Base-by-base conservation (phyloP, 805 yeast genomes). In the Grigorovia humatica region DNA sequence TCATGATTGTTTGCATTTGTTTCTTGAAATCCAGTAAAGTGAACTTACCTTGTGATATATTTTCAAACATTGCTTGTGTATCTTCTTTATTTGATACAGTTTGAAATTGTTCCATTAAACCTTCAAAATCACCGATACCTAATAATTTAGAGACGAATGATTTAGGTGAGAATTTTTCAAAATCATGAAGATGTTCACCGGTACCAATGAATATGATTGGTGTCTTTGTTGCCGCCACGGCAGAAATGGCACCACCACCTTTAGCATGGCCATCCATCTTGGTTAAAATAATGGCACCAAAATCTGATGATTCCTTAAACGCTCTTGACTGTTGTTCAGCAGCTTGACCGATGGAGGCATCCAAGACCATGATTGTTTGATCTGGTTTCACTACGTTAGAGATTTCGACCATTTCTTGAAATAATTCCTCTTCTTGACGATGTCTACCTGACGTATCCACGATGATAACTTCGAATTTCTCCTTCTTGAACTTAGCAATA, bases 181-280 rank as follows among this genome's bases (percentile, higher is more conserved):
- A 77, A 66, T 91, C 98, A 51, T 85, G 86, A 41, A 90, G 85
- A 64, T 93, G 99, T 69, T 91, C 99, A 65, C 99, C 99, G 2
- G 98, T 91, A 79, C 99, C 99, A 54, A 91, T 93, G 64, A 91
- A 91, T 9, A 86, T 87, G 59, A 91, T 85, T 8, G 99, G 99
- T 0, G 98, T 93, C 51, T 86, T 77, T 2, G 98, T 91, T 2
- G 96, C 93, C 1, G 99, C 99, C 51, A 91, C 97, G 0, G 99
- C 99, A 43, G 96, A 88, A 51, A 91, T 90, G 32, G 99, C 99
- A 75, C 99, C 99, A 72, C 99, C 99, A 68, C 99, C 99, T 71
- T 86, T 91, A 42, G 98, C 99, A 63, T 93, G 97, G 49, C 98
- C 98, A 70, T 91, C 99, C 95, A 91, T 82, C 68, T 91, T 91